Base-by-base conservation (phyloP, 768 basidiomycete genomes). In the Leccinellum rugosiceps region DNA sequence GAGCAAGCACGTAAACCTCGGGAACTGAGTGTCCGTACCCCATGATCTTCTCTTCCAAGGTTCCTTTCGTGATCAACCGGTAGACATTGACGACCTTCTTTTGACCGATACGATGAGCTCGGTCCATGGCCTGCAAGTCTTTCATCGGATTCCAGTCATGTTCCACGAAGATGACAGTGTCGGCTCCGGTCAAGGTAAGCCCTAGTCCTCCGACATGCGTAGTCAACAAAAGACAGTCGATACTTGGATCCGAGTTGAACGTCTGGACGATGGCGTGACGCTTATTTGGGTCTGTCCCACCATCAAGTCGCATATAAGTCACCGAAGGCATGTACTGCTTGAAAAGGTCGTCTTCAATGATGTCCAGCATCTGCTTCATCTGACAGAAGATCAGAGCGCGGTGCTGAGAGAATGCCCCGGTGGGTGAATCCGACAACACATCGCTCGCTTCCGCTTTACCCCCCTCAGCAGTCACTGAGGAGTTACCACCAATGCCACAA, bases 61-160 rank as follows among this genome's bases (percentile, higher is more conserved):
- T 99, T 13, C 95, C 97, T 68, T 95, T 90, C 13, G 95, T 98
- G 64, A 99, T 93, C 52, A 99, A 76, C 15, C 97, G 88, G 75
- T 99, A 99, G 6, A 99, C 97, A 64, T 98, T 98, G 28, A 99
- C 97, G 14, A 98, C 96, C 73, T 94, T 94, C 79, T 97, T 98
- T 76, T 99, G 97, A 6, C 97, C 97, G 35, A 98, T 88, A 53
- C 97, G 88, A 75, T 98, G 97, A 1, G 97, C 97, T 57, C 97
- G 84, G 69, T 99, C 97, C 97, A 99, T 99, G 8, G 97, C 97
- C 69, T 99, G 97, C 6, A 98, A 76, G 76, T 99, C 97, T 72
- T 98, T 98, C 94, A 96, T 97, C 7, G 97, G 97, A 71, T 99
- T 99, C 97, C 97, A 99, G 71, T 99, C 97, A 66, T 99, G 97